Conservation (phyloP, 2,329 filamentous ascomycete genomes). For the Berkeleyomyces basicola region DNA sequence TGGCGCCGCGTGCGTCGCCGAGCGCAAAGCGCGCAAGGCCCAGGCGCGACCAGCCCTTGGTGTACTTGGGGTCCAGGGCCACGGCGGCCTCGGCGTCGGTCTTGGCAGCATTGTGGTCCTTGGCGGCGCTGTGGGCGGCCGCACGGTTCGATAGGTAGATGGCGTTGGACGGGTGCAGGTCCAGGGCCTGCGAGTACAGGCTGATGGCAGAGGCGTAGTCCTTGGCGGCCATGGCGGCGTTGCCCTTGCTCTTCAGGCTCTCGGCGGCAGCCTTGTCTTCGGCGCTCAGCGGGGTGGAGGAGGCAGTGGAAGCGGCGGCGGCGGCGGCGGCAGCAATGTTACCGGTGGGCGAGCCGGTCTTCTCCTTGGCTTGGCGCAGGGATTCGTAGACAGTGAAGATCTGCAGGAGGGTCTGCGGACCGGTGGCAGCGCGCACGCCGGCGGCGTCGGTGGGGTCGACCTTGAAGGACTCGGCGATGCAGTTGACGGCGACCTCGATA, state of each 20-base stretch:
- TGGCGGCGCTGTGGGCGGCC: conserved; percentile 72
- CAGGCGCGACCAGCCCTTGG: conserved; percentile 90
- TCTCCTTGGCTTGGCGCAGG: conserved; percentile 44
- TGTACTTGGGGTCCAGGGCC: conserved; percentile 76
- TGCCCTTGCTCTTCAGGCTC: conserved; percentile 74
- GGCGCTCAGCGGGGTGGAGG: conserved; percentile 27
- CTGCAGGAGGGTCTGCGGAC: conserved; percentile 70
- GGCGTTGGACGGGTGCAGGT: conserved; percentile 66
- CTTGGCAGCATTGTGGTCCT: conserved; percentile 69
- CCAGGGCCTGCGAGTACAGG: conserved; percentile 74
- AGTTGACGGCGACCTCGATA: conserved; percentile 85
- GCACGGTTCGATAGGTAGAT: conserved; percentile 97
- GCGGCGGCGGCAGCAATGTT: conserved; percentile 26
- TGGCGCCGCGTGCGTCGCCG: conserved; percentile 75
- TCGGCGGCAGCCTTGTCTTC: conserved; percentile 68
- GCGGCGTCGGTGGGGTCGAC: conserved; percentile 67
- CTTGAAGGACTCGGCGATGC: conserved; percentile 90
- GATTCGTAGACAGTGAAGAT: conserved; percentile 97
- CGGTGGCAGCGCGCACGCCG: conserved; percentile 60
- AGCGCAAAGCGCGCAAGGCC: conserved; percentile 84
- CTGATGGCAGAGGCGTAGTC: conserved; percentile 73
- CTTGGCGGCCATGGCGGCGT: conserved; percentile 87
- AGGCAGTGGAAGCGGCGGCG: conserved; percentile 20
- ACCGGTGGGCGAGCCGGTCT: conserved; percentile 19
- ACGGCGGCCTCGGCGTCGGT: conserved; percentile 85